Conservation (phyloP, 2,329 filamentous ascomycete species). For the Venturia oleaginea region DNA sequence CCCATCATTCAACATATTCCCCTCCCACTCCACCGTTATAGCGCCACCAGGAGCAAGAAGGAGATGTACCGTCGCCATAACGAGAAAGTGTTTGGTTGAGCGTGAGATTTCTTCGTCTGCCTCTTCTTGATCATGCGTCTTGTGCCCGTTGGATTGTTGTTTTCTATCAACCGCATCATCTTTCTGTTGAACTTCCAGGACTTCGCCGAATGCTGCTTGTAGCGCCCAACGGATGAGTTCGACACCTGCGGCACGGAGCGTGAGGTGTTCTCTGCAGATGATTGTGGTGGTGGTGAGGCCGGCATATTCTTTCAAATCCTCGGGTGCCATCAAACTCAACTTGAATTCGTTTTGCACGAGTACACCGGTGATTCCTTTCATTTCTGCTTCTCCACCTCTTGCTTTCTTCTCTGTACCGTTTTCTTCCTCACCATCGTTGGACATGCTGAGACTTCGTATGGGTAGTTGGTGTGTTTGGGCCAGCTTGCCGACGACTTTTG, state of each 20-base stretch:
- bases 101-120: slow-evolving; percentile 56
- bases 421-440: slow-evolving; percentile 36
- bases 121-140: slow-evolving; percentile 39
- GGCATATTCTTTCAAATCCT: slow-evolving; percentile 91
- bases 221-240: slow-evolving; percentile 91
- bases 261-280: slow-evolving; percentile 82
- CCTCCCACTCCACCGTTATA: slow-evolving; percentile 92
- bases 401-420: slow-evolving; percentile 20
- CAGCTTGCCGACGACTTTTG: slow-evolving; percentile 90
- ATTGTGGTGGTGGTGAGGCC: slow-evolving; percentile 95
- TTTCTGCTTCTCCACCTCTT: slow-evolving; percentile 20
- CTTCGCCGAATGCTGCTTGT: slow-evolving; percentile 84
- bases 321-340: slow-evolving; percentile 90
- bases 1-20: slow-evolving; percentile 93
- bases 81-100: slow-evolving; percentile 46
- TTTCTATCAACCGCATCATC: slow-evolving; percentile 26
- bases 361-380: slow-evolving; percentile 71
- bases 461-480: slow-evolving; percentile 67
- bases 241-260: slow-evolving; percentile 75
- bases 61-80: slow-evolving; percentile 91
- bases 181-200: slow-evolving; percentile 35
- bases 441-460: slow-evolving; percentile 23
- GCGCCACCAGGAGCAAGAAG: slow-evolving; percentile 58
- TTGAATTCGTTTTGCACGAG: slow-evolving; percentile 98
- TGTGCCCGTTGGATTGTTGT: slow-evolving; percentile 22